These are phyloP conservation scores for Chlamydomonas sp. DNA, from an alignment of 139 green algal species.

Conservation along the genomic window DNA sequence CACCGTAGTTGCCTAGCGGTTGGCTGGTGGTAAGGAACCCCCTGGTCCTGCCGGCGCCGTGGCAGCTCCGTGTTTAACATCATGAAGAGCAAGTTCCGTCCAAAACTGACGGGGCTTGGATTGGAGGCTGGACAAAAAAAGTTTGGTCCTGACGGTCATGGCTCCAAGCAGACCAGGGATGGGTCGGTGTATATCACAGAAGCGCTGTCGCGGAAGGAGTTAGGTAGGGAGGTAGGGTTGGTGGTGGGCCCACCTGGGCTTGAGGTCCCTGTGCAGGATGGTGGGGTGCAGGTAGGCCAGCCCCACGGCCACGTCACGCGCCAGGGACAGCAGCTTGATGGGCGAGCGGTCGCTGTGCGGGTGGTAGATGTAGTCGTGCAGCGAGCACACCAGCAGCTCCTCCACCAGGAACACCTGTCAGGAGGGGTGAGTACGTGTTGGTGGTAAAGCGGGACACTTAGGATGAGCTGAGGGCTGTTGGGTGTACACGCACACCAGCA, in stretches of 20 bases:
- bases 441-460: not conserved
- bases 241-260: not conserved
- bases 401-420: constrained; percentile 29
- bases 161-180: too few relatives aligned
- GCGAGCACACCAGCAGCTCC: constrained; percentile 29
- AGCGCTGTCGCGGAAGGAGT: too few relatives aligned
- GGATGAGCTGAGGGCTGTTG: not conserved
- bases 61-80: too few relatives aligned
- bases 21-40: too few relatives aligned
- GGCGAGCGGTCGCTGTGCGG: not conserved
- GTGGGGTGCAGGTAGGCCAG: constrained; percentile 23
- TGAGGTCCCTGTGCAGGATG: constrained; percentile 19
- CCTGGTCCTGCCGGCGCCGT: too few relatives aligned
- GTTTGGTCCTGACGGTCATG: too few relatives aligned
- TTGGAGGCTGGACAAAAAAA: too few relatives aligned
- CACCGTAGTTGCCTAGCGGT: too few relatives aligned
- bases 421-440: not conserved
- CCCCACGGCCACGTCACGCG: constrained; percentile 23
- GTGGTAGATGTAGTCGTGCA: constrained; percentile 40
- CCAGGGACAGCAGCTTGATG: constrained; percentile 16
- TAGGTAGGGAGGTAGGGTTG: too few relatives aligned
- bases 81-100: too few relatives aligned
- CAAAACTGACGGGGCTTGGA: too few relatives aligned
- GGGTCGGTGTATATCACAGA: too few relatives aligned
- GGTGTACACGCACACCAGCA: not conserved